phyloP scores from a whole-genome alignment of 805 yeast genomes.

The Millerozyma miso region DNA sequence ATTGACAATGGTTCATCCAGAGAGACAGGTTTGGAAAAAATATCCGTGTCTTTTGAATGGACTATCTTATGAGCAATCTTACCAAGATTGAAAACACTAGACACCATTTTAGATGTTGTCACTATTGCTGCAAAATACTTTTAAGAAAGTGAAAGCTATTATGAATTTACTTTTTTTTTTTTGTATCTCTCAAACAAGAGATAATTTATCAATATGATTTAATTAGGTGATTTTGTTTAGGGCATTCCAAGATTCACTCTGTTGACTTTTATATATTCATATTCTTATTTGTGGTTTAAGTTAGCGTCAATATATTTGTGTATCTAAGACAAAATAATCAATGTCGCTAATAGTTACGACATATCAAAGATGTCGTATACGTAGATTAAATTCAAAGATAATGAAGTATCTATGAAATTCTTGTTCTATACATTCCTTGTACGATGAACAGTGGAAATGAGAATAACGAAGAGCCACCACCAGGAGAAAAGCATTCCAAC shows the following conservation, averaged over 20 bases:
- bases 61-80: not conserved
- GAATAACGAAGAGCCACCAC: not conserved
- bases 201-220: too few species aligned
- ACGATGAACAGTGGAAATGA: not conserved
- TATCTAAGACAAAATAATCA: too few species aligned
- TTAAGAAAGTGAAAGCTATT: not conserved
- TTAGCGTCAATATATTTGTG: too few species aligned
- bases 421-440: not conserved
- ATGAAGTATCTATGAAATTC: not conserved
- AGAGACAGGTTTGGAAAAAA: slow-evolving; percentile 14
- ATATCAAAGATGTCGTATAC: not conserved
- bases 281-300: not conserved
- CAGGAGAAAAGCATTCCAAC: not conserved
- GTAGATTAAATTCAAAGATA: not conserved
- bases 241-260: too few species aligned
- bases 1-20: slow-evolving; percentile 9
- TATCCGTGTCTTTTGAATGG: not conserved
- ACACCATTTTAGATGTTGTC: not conserved
- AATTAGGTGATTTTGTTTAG: too few species aligned
- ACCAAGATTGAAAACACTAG: not conserved
- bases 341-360: not conserved
- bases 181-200: too few species aligned
- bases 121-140: not conserved
- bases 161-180: not conserved
- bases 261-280: not conserved